These are phyloP conservation scores for Penicillium frequentans DNA, from an alignment of 2,329 filamentous ascomycete species.

Conservation along the genomic window DNA sequence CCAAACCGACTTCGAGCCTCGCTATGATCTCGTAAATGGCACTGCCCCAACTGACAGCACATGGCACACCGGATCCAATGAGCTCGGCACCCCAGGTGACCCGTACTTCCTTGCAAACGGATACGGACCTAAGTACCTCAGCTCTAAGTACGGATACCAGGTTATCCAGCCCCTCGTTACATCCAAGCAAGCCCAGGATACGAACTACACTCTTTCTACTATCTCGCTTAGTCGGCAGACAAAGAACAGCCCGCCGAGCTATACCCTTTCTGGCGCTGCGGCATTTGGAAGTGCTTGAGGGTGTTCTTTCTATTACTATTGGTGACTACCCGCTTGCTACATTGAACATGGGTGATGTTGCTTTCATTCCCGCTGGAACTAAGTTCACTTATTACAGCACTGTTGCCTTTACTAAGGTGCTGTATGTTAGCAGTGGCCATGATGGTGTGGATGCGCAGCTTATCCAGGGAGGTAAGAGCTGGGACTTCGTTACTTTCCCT, in stretches of 20 bases:
- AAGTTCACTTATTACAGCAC: slow-evolving; percentile 35
- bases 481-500: slow-evolving; percentile 22
- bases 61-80: slow-evolving; percentile 44
- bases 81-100: slow-evolving; percentile 31
- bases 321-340: slow-evolving; percentile 28
- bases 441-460: slow-evolving; percentile 21
- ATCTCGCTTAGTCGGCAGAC: slow-evolving; percentile 39
- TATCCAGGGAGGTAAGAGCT: slow-evolving; percentile 15
- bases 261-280: slow-evolving; percentile 30
- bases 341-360: slow-evolving; percentile 40
- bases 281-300: slow-evolving; percentile 44
- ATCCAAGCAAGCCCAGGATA: slow-evolving; percentile 35
- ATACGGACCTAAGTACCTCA: slow-evolving; percentile 49
- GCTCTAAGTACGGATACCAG: slow-evolving; percentile 41
- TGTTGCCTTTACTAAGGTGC: slow-evolving; percentile 24
- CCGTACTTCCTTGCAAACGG: slow-evolving; percentile 49
- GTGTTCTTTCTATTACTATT: slow-evolving; percentile 35
- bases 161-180: slow-evolving; percentile 49
- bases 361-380: slow-evolving; percentile 35
- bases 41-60: slow-evolving; percentile 32
- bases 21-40: slow-evolving; percentile 45
- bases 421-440: slow-evolving; percentile 21
- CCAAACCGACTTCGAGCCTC: slow-evolving; percentile 42
- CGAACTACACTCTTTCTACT: slow-evolving; percentile 47
- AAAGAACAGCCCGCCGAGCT: slow-evolving; percentile 21